These are phyloP conservation scores for Scheffersomyces insectosa DNA, from an alignment of 1,139 yeast species.

Conservation along the genomic window DNA sequence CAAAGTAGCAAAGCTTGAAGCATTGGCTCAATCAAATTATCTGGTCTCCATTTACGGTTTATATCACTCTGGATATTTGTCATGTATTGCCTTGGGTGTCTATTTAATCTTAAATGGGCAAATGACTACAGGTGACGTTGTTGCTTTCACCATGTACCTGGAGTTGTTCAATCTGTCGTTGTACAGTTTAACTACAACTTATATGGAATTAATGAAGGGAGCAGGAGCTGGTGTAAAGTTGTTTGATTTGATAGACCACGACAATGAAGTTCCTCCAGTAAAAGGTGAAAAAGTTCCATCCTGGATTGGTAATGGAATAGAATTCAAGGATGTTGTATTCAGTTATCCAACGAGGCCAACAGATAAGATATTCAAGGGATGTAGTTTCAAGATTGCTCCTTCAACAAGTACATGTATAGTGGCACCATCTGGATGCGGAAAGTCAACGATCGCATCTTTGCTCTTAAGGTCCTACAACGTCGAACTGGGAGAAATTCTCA, in stretches of 20 bases:
- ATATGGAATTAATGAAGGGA: slow-evolving; percentile 58
- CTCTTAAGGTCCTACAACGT: slow-evolving; percentile 68
- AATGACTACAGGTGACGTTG: slow-evolving; percentile 51
- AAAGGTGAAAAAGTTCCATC: slow-evolving; percentile 43
- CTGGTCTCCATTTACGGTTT: slow-evolving; percentile 46
- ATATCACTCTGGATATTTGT: slow-evolving; percentile 47
- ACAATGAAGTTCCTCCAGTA: slow-evolving; percentile 46
- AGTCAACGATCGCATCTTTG: slow-evolving; percentile 78
- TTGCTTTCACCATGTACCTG: slow-evolving; percentile 50
- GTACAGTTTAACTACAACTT: slow-evolving; percentile 51
- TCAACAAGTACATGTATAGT: slow-evolving; percentile 87
- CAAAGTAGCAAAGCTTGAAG: slow-evolving; percentile 45
- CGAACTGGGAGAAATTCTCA: slow-evolving; percentile 55
- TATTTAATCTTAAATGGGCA: slow-evolving; percentile 43
- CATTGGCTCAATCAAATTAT: slow-evolving; percentile 49
- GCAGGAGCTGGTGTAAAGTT: slow-evolving; percentile 54
- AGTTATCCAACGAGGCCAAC: slow-evolving; percentile 88
- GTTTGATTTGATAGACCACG: slow-evolving; percentile 46
- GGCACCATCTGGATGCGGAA: slow-evolving; percentile 92
- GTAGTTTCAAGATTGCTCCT: slow-evolving; percentile 59
- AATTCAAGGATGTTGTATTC: slow-evolving; percentile 67
- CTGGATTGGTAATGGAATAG: slow-evolving; percentile 55
- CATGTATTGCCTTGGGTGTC: slow-evolving; percentile 48
- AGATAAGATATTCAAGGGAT: slow-evolving; percentile 64
- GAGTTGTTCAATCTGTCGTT: slow-evolving; percentile 51